phyloP scores from a whole-genome alignment of 495 filamentous ascomycete genomes.

The Filosporella fistucella region DNA sequence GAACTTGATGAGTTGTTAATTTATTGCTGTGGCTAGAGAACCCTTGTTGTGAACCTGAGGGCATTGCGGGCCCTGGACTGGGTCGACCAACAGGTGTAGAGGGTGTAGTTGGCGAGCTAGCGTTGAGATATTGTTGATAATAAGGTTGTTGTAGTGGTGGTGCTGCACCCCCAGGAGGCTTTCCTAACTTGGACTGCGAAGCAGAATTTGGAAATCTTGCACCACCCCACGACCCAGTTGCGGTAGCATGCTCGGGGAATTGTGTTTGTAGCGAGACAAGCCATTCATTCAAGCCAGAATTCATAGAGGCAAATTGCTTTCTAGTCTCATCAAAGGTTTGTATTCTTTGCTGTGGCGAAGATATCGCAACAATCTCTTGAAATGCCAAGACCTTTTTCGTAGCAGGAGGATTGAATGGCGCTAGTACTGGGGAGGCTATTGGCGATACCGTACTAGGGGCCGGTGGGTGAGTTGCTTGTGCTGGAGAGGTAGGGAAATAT shows the following conservation, averaged over 20 bases:
- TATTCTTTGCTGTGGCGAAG: constrained; percentile 53
- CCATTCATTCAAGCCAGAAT: constrained; percentile 77
- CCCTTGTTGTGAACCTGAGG: constrained; percentile 17
- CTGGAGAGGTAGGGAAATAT: constrained; percentile 6
- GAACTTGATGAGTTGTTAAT: constrained; percentile 44
- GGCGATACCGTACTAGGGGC: constrained; percentile 13
- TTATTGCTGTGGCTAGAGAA: constrained; percentile 26
- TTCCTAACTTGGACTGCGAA: constrained; percentile 43
- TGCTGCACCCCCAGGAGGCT: constrained; percentile 27
- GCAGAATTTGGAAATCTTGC: constrained; percentile 15
- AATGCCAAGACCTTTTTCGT: constrained; percentile 13
- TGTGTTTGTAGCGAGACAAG: constrained; percentile 32
- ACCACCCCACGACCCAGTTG: constrained; percentile 12
- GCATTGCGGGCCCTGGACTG: constrained; percentile 21
- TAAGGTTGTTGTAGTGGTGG: constrained; percentile 45
- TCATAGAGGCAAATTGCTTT: constrained; percentile 60
- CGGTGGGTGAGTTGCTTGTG: neutral
- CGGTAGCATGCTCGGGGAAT: constrained; percentile 22
- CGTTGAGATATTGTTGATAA: constrained; percentile 43
- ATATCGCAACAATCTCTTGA: constrained; percentile 20
- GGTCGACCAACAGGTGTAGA: constrained; percentile 27
- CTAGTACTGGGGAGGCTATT: constrained; percentile 5
- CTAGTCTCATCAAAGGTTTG: constrained; percentile 64
- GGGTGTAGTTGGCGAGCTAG: constrained; percentile 31
- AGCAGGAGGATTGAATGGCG: neutral